These are phyloP conservation scores for Exserohilum turcica DNA, from an alignment of 2,329 filamentous ascomycete species.

Conservation along the genomic window DNA sequence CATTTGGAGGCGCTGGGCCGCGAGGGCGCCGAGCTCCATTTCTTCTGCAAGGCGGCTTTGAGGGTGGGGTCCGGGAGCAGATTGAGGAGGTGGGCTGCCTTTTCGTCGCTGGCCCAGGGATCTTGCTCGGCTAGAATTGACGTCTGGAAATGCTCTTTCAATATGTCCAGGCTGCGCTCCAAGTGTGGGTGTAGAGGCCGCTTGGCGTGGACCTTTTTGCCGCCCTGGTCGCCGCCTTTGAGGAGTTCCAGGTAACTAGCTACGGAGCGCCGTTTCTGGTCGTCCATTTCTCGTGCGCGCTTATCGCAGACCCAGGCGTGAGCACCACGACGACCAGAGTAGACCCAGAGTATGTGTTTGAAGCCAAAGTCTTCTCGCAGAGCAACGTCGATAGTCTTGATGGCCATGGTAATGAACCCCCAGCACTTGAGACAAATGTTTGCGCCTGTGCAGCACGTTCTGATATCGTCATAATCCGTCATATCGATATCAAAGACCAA, in stretches of 20 bases:
- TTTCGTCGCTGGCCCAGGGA: slow-evolving; percentile 73
- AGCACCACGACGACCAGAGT: slow-evolving; percentile 92
- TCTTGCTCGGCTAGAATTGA: slow-evolving; percentile 85
- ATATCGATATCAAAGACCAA: slow-evolving; percentile 99
- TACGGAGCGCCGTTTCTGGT: slow-evolving; percentile 81
- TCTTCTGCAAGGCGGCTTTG: slow-evolving; percentile 78
- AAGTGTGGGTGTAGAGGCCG: slow-evolving; percentile 91
- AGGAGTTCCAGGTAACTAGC: slow-evolving; percentile 89
- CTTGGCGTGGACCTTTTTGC: slow-evolving; percentile 83
- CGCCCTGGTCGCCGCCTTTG: slow-evolving; percentile 82
- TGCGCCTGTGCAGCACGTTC: slow-evolving; percentile 91
- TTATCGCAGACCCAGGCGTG: slow-evolving; percentile 99
- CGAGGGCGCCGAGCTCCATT: slow-evolving; percentile 85
- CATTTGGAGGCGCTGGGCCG: slow-evolving; percentile 82
- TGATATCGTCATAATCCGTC: slow-evolving; percentile 97
- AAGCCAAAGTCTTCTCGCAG: slow-evolving; percentile 95
- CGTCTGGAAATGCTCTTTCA: slow-evolving; percentile 81
- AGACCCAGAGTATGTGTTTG: slow-evolving; percentile 96
- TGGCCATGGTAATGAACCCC: slow-evolving; percentile 97
- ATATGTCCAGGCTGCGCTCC: slow-evolving; percentile 79
- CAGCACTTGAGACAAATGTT: slow-evolving; percentile 95
- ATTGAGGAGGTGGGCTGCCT: slow-evolving; percentile 77
- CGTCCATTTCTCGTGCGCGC: slow-evolving; percentile 80
- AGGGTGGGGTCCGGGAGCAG: slow-evolving; percentile 81
- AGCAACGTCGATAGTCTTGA: slow-evolving; percentile 87